Conservation (phyloP, 495 filamentous ascomycete genomes). For the Chaetomidium leptoderma region DNA sequence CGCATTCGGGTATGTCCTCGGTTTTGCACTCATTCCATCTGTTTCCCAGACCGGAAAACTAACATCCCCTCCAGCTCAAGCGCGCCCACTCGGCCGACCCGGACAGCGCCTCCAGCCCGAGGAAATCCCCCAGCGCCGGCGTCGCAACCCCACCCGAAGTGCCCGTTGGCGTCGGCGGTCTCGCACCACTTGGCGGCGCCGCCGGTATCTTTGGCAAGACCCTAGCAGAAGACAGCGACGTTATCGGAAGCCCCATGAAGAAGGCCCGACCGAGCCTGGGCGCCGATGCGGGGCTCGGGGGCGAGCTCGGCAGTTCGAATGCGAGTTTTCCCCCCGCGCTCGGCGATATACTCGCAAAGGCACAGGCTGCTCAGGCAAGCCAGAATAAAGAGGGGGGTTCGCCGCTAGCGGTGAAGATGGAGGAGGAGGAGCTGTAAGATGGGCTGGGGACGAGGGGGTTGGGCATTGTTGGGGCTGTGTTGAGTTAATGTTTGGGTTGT, state of each 20-base stretch:
- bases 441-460: background rate
- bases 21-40: constrained; percentile 9
- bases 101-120: constrained; percentile 44
- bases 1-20: constrained; percentile 75
- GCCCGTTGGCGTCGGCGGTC: constrained; percentile 24
- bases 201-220: constrained; percentile 36
- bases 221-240: constrained; percentile 40
- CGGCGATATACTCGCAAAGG: constrained; percentile 45
- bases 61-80: constrained; percentile 66
- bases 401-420: constrained; percentile 26
- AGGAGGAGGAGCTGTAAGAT: constrained; percentile 45
- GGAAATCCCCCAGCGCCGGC: constrained; percentile 40
- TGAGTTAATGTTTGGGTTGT: background rate
- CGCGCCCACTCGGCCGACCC: constrained; percentile 87
- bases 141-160: constrained; percentile 38
- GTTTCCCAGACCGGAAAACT: constrained; percentile 6
- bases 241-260: constrained; percentile 77
- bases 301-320: background rate
- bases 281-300: constrained; percentile 31
- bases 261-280: constrained; percentile 64
- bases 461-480: background rate
- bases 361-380: constrained; percentile 39
- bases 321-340: constrained; percentile 42
- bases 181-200: constrained; percentile 19
- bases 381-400: constrained; percentile 33